phyloP scores from a whole-genome alignment of 2,329 filamentous ascomycete species.

The Claviceps digitariae region DNA sequence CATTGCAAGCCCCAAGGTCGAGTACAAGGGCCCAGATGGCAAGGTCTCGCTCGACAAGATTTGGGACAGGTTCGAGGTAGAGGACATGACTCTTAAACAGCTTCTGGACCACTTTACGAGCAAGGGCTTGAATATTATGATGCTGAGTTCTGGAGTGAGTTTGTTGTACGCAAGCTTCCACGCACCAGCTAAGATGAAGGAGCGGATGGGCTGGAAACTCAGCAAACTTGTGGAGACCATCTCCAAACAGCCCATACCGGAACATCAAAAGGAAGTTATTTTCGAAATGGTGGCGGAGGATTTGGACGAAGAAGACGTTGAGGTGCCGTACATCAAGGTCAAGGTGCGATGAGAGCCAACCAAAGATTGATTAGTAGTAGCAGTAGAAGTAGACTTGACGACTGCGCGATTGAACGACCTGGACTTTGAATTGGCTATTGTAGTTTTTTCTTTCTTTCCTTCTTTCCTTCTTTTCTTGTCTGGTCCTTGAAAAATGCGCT shows the following conservation, averaged over 20 bases:
- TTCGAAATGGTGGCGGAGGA: conserved; percentile 95
- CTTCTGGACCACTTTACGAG: conserved; percentile 72
- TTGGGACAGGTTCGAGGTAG: conserved; percentile 92
- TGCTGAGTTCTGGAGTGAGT: conserved; percentile 96
- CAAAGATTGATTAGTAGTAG: not conserved
- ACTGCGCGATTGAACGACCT: not conserved
- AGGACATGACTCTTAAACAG: conserved; percentile 71
- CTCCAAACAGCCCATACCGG: conserved; percentile 81
- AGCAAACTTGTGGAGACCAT: conserved; percentile 79
- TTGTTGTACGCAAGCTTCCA: conserved; percentile 92
- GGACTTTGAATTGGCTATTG: not conserved
- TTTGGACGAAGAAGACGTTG: conserved; percentile 78
- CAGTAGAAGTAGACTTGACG: not conserved
- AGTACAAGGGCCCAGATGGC: conserved; percentile 66
- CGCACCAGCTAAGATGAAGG: conserved; percentile 62
- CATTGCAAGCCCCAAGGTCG: conserved; percentile 84
- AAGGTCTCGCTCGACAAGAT: conserved; percentile 85
- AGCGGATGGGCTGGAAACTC: conserved; percentile 69
- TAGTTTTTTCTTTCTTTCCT: not conserved
- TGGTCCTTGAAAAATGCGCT: too few relatives aligned
- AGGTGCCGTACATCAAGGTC: conserved; percentile 93
- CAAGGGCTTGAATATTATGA: conserved; percentile 69
- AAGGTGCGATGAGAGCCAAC: conserved; percentile 35
- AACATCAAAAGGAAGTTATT: conserved; percentile 88
- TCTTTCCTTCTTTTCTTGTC: not conserved